Evolutionary conservation across 257 asterid genomes (phyloP), one percentile per base, ranked within the genome.

Genomic region (Thymus quinquecostatus): DNA sequence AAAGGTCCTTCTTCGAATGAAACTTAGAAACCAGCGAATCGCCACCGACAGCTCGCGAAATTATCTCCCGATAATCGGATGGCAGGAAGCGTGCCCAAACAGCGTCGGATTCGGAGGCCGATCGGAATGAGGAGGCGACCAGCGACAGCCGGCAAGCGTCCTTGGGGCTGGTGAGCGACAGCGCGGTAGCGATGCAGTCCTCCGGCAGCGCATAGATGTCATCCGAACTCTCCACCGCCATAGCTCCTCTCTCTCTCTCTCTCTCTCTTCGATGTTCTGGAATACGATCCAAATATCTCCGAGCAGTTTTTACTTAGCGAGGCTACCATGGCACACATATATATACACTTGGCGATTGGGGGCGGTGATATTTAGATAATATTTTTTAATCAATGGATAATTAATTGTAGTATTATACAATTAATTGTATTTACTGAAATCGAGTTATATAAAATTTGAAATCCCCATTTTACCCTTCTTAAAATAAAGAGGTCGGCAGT

Each of bases 1-100:
- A 92, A 12, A 92, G 84, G 11, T 88, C 85, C 79, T 92, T 92
- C 82, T 77, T 92, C 1, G 92, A 84, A 2, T 10, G 64, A 14
- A 79, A 74, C 1, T 75, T 58, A 3, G 12, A 12, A 0, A 85
- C 41, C 69, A 72, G 21, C 27, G 77, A 75, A 33, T 75, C 82
- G 33, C 82, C 82, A 30, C 68, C 84, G 21, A 32, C 61, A 2
- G 87, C 81, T n/a, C 87, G 81, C 60, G 80, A 59, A 30, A 93
- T 60, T 7, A 90, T 75, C 41, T 86, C 85, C 5, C 75, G 79
- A 47, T 86, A 88, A 70, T 90, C 96, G 8, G 89, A 34, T n/a
- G 97, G 97, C 76, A 93, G 56, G 73, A 93, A 93, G 29, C 87
- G 81, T 29, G 64, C 86, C 96, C 97, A 92, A 8, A 90, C 95